Base-by-base conservation (phyloP, 148 eudicot genomes). In the Drosera capensis region DNA sequence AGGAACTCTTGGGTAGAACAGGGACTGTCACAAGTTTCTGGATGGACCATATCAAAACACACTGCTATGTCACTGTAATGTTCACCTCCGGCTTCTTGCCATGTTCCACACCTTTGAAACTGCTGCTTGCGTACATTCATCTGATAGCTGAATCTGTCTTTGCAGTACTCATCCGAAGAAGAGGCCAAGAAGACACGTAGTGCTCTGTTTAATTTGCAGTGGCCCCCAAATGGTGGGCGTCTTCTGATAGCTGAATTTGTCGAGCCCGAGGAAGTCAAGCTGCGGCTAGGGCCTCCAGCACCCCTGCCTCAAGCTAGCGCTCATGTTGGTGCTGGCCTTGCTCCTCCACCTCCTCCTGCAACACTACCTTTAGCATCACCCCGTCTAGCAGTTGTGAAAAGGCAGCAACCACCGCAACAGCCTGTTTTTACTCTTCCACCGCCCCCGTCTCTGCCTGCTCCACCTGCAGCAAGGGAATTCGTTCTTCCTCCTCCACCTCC, bases 21-120 rank as follows among this genome's bases (percentile, higher is more conserved):
- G 97, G 97, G 37, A 68, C 62, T 22, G 72, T 83, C 44, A 47
- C 68, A 42, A 63, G 77, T 57, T 88, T 88, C 61, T 88, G 97
- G 97, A 88, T 88, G 97, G 97, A 88, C 65, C 79, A 80, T 49
- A 88, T 88, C 43, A 88, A 88, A 75, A 88, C 97, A 20, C 97
- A 88, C 56, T 88, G 97, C 64, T 88, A 66, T 65, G 82, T 83
- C 55, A 70, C 94, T 20, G 94, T 88, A 68, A 68, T 77, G 31
- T 45, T 26, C 42, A 54, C 36, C 2, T 36, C 1, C 40, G 13
- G 8, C 8, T 19, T 11, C 21, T 41, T 14, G 1, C 18, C 20
- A 7, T 17, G 3, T 41, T 17, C 23, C 23, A 3, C 20, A 19
- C 7, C 21, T 9, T 22, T 41, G 21, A 19, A 0, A 34, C 38